Percentiles rank a stretch among this genome's conserved stretches.
phyloP scores from a whole-genome alignment of 2,329 filamentous ascomycete species.

The Colletotrichum sp. region DNA sequence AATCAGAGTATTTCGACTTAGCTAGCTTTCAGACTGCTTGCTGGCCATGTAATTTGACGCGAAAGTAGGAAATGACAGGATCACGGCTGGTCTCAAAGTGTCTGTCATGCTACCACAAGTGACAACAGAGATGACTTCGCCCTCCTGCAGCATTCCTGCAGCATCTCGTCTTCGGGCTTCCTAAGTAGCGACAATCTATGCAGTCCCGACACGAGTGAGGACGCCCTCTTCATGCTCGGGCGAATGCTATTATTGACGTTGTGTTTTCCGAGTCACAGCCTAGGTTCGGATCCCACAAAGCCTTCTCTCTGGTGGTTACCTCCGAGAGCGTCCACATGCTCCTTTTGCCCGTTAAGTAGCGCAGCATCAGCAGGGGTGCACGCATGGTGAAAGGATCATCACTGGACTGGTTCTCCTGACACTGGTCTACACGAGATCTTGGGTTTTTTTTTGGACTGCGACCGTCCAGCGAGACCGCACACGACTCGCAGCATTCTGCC shows the following conservation, averaged over 20 bases:
- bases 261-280: not conserved
- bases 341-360: not conserved
- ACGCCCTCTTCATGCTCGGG: not conserved
- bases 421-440: not conserved
- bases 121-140: not conserved
- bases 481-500: not conserved
- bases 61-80: not conserved
- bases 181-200: not conserved
- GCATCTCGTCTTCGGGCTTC: not conserved
- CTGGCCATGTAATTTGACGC: not conserved
- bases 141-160: not conserved
- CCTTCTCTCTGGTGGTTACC: not conserved
- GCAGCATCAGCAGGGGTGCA: not conserved
- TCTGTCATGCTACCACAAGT: not conserved
- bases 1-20: not conserved
- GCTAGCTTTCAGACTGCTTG: not conserved
- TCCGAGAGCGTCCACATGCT: not conserved
- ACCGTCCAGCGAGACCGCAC: not conserved
- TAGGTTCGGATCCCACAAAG: not conserved
- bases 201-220: not conserved
- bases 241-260: not conserved
- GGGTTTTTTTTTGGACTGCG: not conserved
- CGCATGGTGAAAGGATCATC: not conserved
- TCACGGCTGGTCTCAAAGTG: not conserved
- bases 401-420: not conserved